phyloP scores from a whole-genome alignment of 2,329 filamentous ascomycete species.

The Bipolaris cookei region DNA sequence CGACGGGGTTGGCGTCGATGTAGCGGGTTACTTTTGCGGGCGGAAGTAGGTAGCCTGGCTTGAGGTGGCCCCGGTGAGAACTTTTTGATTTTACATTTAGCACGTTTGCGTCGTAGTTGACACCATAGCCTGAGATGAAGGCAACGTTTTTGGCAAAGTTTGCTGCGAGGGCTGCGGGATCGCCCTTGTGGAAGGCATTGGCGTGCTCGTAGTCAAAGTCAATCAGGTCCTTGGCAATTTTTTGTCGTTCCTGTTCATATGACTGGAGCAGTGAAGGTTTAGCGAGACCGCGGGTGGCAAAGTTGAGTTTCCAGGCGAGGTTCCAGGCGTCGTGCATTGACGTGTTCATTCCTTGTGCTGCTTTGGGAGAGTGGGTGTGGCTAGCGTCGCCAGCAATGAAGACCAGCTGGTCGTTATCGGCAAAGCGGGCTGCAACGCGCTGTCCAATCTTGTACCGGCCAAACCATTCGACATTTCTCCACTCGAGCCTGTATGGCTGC shows the following conservation, averaged over 20 bases:
- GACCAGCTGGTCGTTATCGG: constrained; percentile 50
- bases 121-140: constrained; percentile 76
- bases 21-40: constrained; percentile 76
- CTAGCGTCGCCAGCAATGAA: constrained; percentile 60
- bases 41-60: constrained; percentile 58
- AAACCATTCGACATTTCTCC: constrained; percentile 59
- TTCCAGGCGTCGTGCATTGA: constrained; percentile 55
- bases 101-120: constrained; percentile 68
- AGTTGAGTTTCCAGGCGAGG: constrained; percentile 54
- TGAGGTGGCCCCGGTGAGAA: constrained; percentile 55
- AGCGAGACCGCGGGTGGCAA: constrained; percentile 48
- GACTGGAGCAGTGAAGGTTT: constrained; percentile 48
- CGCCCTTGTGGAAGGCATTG: constrained; percentile 63
- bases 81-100: constrained; percentile 65
- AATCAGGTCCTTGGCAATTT: constrained; percentile 54
- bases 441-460: constrained; percentile 60
- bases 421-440: constrained; percentile 55
- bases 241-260: constrained; percentile 52
- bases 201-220: constrained; percentile 57
- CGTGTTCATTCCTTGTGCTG: constrained; percentile 55
- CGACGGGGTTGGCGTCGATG: constrained; percentile 78
- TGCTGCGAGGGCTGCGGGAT: constrained; percentile 66
- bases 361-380: constrained; percentile 52
- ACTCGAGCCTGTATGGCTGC: constrained; percentile 54
- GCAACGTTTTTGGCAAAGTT: constrained; percentile 75